Conservation (phyloP, 192 early-diverging fungal genomes). For the Linnemannia exigua region DNA sequence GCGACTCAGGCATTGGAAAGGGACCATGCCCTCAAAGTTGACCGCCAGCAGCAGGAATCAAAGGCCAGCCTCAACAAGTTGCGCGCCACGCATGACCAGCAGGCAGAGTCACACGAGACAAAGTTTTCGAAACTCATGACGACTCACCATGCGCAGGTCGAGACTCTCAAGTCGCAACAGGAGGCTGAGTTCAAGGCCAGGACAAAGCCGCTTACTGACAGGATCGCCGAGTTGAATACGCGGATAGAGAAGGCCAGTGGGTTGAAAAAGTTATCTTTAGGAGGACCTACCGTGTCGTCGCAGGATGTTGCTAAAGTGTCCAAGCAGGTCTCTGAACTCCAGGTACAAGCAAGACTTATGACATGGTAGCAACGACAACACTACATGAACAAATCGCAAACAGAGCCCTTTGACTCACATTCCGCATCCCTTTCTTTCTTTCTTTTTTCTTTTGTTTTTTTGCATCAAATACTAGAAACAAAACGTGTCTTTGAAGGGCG, state of each 20-base stretch:
- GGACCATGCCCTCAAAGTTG: conserved; percentile 1
- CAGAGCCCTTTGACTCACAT: too few relatives aligned
- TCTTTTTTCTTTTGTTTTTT: background rate
- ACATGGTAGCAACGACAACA: too few relatives aligned
- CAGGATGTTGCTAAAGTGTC: background rate
- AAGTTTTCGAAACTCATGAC: conserved; percentile 19
- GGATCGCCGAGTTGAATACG: conserved; percentile 3
- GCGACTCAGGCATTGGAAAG: background rate
- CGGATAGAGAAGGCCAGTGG: background rate
- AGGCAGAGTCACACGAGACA: conserved; percentile 19
- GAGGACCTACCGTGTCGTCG: background rate
- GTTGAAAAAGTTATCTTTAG: background rate
- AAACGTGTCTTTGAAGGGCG: conserved; percentile 12
- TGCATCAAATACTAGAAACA: conserved; percentile 35
- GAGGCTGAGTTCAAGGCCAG: background rate
- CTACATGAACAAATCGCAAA: too few relatives aligned
- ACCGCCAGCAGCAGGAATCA: background rate
- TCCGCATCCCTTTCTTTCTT: background rate
- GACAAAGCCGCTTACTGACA: background rate
- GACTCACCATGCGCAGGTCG: conserved; percentile 13
- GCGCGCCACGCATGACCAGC: conserved; percentile 15
- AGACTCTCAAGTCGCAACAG: conserved; percentile 4
- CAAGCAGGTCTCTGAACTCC: conserved; percentile 55
- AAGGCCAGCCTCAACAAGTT: background rate
- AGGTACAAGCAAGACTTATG: conserved; percentile 52